Conservation (phyloP, 106 monocot genomes). For the Acanthochlamys bracteata region DNA sequence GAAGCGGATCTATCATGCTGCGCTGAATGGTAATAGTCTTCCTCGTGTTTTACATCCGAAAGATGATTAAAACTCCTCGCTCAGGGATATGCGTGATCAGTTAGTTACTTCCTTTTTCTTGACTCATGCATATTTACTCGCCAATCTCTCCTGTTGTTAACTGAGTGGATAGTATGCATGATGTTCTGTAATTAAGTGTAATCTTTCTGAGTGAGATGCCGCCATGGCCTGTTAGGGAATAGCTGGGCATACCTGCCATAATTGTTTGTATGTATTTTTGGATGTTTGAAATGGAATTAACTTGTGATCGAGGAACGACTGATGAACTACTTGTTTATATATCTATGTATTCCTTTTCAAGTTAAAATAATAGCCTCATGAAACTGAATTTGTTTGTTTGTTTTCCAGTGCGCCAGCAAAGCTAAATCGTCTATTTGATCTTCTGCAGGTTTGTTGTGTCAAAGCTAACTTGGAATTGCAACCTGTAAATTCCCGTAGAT, state of each 20-base stretch:
- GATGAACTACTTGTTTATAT: no score
- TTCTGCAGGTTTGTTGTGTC: constrained; percentile 51
- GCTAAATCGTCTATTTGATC: constrained; percentile 31
- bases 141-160: background rate
- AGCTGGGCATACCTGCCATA: no score
- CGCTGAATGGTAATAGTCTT: constrained; percentile 67
- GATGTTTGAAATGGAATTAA: no score
- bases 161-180: no score
- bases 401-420: constrained; percentile 1
- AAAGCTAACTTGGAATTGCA: constrained; percentile 31
- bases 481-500: constrained; percentile 22
- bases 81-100: constrained; percentile 8
- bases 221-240: background rate
- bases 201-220: background rate
- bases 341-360: no score
- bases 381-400: background rate
- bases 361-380: background rate
- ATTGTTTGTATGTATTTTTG: no score
- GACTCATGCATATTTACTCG: background rate
- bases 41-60: constrained; percentile 67
- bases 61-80: constrained; percentile 51
- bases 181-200: background rate
- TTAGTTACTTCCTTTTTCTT: constrained; percentile 6
- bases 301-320: no score
- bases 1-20: constrained; percentile 66